Evolutionary conservation across 768 basidiomycete genomes (phyloP).

Genomic region (Strobilomyces echinocephalus): DNA sequence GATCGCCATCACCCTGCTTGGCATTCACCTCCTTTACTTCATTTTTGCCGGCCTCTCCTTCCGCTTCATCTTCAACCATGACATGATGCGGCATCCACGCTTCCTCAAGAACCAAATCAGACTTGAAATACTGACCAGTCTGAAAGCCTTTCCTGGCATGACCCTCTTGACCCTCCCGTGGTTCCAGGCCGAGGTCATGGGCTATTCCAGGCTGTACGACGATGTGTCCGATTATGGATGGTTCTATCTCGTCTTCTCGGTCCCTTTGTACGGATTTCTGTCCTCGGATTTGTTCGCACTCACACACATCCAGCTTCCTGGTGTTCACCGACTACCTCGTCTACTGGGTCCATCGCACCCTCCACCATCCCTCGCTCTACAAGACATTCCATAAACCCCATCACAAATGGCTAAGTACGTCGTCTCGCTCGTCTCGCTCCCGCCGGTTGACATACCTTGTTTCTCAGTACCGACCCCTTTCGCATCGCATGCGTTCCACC

Average conservation of each 20-base stretch:
- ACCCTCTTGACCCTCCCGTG: constrained; percentile 83
- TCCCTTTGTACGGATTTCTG: constrained; percentile 53
- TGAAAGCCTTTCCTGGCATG: constrained; percentile 81
- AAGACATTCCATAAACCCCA: constrained; percentile 95
- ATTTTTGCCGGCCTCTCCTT: constrained; percentile 83
- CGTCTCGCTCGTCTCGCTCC: background rate
- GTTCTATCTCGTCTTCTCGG: constrained; percentile 61
- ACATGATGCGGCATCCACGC: constrained; percentile 91
- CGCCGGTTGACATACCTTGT: constrained; percentile 5
- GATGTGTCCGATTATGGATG: constrained; percentile 77
- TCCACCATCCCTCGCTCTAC: constrained; percentile 84
- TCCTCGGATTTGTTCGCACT: background rate
- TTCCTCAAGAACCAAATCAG: constrained; percentile 87
- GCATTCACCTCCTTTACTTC: constrained; percentile 86
- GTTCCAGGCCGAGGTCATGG: constrained; percentile 90
- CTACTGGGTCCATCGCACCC: constrained; percentile 93
- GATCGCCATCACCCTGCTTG: constrained; percentile 64
- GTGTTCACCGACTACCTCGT: constrained; percentile 89
- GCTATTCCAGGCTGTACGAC: constrained; percentile 76
- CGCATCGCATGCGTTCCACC: constrained; percentile 97
- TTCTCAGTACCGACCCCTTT: constrained; percentile 89
- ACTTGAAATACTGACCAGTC: constrained; percentile 69
- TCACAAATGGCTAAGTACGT: constrained; percentile 94
- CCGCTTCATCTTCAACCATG: constrained; percentile 84
- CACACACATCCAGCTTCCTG: constrained; percentile 50